Base-by-base conservation (phyloP, 345 rosid species). In the Hevea brasiliensis region DNA sequence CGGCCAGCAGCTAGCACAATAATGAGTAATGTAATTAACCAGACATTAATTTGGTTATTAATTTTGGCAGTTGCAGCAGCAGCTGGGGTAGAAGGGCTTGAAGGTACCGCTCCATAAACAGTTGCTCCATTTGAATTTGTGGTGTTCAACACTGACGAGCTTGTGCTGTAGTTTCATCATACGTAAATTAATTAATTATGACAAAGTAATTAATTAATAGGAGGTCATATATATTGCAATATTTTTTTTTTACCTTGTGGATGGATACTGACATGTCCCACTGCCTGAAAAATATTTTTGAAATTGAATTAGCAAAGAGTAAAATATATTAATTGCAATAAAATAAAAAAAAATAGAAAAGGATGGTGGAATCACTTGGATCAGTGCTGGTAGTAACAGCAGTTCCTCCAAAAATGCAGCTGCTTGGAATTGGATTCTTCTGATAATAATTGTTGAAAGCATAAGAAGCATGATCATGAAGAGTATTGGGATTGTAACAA, bases 331-430 rank as follows among this genome's bases (percentile, higher is more conserved):
- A n/a, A 1, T 32, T 32, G 2, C 37, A 32, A 1, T 32, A 1
- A n/a, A n/a, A 32, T 32, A 32, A 32, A 32, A 2, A 32, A 32
- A 32, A 32, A 32, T n/a, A n/a, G n/a, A n/a, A n/a, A n/a, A n/a
- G n/a, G n/a, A 32, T 32, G 37, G 37, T 32, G 37, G 6, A 4
- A 79, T 89, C 71, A 94, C 98, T 94, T 48, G 98, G 98, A 83
- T 94, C 83, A 37, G 90, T 84, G 80, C 83, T 88, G n/a, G 95
- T 92, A 53, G 88, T 87, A 56, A 88, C 83, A 57, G 98, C 97
- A 48, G 88, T 80, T 26, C 95, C 97, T 47, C 87, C 88, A 83
- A 94, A 94, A 81, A 86, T 85, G 70, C 98, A 94, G 84, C 97
- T 91, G 23, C 84, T 85, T 0, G 93, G 89, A 1, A 83, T 56